Percentiles rank a stretch among this genome's conserved stretches.
phyloP scores from a whole-genome alignment of 2,329 filamentous ascomycete genomes.

The Ilyonectria mors-panacis region DNA sequence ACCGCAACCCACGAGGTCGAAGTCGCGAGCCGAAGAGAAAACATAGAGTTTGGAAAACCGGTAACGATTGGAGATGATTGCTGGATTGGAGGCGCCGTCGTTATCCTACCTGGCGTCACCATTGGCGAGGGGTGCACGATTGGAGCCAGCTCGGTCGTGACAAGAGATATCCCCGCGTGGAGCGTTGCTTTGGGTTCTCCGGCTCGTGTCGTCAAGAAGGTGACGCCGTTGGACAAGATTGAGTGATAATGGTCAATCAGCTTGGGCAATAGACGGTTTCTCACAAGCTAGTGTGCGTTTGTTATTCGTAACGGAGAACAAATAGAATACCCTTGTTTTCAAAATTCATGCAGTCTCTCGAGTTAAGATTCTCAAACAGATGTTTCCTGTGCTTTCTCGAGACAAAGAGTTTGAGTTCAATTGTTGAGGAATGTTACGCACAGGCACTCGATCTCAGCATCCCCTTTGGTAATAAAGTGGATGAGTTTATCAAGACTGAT shows the following conservation, averaged over 20 bases:
- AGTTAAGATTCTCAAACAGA: too few relatives aligned
- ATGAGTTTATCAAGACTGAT: too few relatives aligned
- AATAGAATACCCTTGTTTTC: too few relatives aligned
- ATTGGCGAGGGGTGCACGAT: constrained; percentile 82
- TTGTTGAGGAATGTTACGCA: too few relatives aligned
- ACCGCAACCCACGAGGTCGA: constrained; percentile 67
- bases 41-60: constrained; percentile 64
- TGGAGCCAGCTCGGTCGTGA: constrained; percentile 87
- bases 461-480: too few relatives aligned
- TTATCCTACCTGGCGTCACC: constrained; percentile 83
- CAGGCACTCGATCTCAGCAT: too few relatives aligned
- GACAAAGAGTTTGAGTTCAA: too few relatives aligned
- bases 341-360: too few relatives aligned
- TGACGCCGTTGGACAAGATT: constrained; percentile 2
- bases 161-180: constrained; percentile 62
- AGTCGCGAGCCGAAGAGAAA: constrained; percentile 61
- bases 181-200: constrained; percentile 56
- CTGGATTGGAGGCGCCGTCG: constrained; percentile 81
- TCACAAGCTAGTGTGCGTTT: not conserved
- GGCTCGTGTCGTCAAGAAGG: constrained; percentile 51
- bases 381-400: too few relatives aligned
- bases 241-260: not conserved
- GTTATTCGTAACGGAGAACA: not conserved
- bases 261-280: not conserved
- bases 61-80: constrained; percentile 66